Conservation (phyloP, 495 filamentous ascomycete species). For the Penicillium egyptiacum region DNA sequence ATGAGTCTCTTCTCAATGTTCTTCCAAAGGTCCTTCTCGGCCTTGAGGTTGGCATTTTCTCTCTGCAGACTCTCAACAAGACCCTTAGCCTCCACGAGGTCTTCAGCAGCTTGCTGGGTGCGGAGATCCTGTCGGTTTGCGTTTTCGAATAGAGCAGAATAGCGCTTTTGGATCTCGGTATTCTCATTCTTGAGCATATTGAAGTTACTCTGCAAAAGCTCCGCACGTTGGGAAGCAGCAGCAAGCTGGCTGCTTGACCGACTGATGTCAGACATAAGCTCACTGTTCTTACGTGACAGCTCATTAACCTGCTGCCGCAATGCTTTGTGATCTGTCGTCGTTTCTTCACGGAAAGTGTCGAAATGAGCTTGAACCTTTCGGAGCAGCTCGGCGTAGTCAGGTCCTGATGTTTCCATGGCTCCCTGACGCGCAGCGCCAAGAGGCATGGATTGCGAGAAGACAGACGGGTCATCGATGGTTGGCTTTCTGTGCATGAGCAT, state of each 20-base stretch:
- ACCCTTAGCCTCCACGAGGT: constrained; percentile 81
- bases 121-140: constrained; percentile 85
- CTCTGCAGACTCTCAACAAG: constrained; percentile 82
- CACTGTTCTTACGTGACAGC: constrained; percentile 75
- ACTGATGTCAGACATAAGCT: constrained; percentile 75
- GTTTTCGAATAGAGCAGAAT: constrained; percentile 69
- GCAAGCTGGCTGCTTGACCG: constrained; percentile 77
- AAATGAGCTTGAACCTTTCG: constrained; percentile 87
- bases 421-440: constrained; percentile 45
- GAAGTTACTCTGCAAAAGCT: constrained; percentile 89
- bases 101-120: constrained; percentile 89
- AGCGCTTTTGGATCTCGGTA: constrained; percentile 75
- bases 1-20: constrained; percentile 82
- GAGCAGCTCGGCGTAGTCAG: constrained; percentile 67
- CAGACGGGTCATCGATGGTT: constrained; percentile 57
- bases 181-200: constrained; percentile 80
- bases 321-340: constrained; percentile 70
- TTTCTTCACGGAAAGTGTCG: constrained; percentile 85
- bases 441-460: constrained; percentile 64
- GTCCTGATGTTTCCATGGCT: constrained; percentile 47
- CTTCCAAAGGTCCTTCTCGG: constrained; percentile 89
- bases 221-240: constrained; percentile 76
- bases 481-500: constrained; percentile 80
- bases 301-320: constrained; percentile 85
- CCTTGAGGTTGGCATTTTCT: constrained; percentile 88